Conservation (phyloP, 768 basidiomycete species). For the Artomyces pyxidatus region DNA sequence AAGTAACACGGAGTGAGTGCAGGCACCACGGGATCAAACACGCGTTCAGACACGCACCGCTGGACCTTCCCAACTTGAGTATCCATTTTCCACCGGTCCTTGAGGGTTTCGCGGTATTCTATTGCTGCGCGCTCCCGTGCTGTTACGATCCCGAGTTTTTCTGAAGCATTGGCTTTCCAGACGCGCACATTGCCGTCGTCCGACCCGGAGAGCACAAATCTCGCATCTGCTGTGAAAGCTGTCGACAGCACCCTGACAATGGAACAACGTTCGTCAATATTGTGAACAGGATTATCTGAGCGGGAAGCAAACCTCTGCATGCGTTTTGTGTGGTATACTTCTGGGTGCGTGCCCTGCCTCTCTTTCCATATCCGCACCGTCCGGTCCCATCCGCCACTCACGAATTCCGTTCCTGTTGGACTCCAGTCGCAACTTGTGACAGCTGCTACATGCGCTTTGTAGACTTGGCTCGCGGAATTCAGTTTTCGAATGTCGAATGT, state of each 20-base stretch:
- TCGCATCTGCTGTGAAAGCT: slow-evolving; percentile 81
- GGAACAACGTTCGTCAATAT: background rate
- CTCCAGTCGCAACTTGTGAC: slow-evolving; percentile 98
- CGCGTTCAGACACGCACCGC: slow-evolving; percentile 53
- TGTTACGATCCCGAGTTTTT: slow-evolving; percentile 86
- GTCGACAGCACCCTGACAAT: slow-evolving; percentile 73
- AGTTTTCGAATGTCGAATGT: slow-evolving; percentile 93
- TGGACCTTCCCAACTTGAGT: slow-evolving; percentile 72
- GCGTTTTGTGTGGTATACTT: slow-evolving; percentile 96
- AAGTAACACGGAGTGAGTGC: slow-evolving; percentile 1
- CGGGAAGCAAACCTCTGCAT: slow-evolving; percentile 77
- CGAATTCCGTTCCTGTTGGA: slow-evolving; percentile 92
- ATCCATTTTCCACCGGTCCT: slow-evolving; percentile 85
- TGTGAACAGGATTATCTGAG: background rate
- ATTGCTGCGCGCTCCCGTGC: slow-evolving; percentile 85
- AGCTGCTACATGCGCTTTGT: slow-evolving; percentile 94
- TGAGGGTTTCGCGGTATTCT: slow-evolving; percentile 85
- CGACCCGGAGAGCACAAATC: slow-evolving; percentile 85
- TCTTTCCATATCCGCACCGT: slow-evolving; percentile 92
- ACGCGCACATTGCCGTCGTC: slow-evolving; percentile 93
- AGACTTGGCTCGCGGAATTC: slow-evolving; percentile 77
- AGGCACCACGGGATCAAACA: background rate
- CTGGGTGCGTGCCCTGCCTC: slow-evolving; percentile 69
- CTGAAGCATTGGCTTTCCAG: slow-evolving; percentile 91
- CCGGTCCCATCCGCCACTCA: slow-evolving; percentile 94